Conservation (phyloP, 2,329 filamentous ascomycete species). For the Pseudocercospora macadamiae region DNA sequence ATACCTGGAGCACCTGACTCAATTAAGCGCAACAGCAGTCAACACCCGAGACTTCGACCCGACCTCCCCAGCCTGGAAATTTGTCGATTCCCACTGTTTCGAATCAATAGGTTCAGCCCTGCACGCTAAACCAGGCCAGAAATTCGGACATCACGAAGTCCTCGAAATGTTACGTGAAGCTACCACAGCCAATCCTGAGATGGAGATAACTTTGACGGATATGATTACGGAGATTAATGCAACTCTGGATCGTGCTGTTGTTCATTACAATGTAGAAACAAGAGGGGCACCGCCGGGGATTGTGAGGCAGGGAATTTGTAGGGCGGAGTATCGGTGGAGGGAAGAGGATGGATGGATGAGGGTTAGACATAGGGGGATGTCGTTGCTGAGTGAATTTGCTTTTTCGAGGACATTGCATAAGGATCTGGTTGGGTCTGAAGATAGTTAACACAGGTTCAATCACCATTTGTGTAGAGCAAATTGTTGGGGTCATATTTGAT, state of each 20-base stretch:
- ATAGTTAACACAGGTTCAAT: too few relatives aligned
- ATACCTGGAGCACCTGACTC: neutral
- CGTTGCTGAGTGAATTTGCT: neutral
- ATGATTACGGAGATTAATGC: neutral
- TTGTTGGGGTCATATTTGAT: too few relatives aligned
- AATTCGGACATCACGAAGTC: neutral
- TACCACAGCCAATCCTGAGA: neutral
- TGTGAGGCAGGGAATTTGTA: neutral
- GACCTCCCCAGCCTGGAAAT: neutral
- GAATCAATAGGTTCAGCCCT: neutral
- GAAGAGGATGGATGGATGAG: neutral
- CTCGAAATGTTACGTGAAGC: neutral
- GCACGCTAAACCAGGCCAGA: neutral
- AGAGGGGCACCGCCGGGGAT: neutral
- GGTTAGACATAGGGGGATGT: neutral
- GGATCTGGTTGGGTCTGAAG: too few relatives aligned
- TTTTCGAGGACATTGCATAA: neutral
- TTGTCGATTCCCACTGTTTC: neutral
- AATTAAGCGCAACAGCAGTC: neutral
- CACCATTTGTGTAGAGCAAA: too few relatives aligned
- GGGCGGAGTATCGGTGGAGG: neutral
- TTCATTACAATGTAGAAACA: neutral
- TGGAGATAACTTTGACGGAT: neutral
- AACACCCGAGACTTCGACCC: neutral
- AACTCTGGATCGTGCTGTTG: neutral